phyloP scores from a whole-genome alignment of 148 eudicot species.

The Amaranthus palmeri region DNA sequence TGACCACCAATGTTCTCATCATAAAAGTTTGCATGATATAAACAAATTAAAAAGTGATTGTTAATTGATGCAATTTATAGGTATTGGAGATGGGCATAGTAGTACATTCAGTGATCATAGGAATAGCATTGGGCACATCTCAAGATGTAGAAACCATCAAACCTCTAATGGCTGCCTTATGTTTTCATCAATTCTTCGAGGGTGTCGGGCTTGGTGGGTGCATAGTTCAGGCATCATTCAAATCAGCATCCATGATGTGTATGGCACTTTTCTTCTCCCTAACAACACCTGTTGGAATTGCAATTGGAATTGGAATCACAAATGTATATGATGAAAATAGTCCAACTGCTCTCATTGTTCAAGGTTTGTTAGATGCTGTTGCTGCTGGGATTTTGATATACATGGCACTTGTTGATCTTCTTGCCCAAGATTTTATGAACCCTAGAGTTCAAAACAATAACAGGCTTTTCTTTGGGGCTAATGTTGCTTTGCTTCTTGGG shows the following conservation, averaged over 20 bases:
- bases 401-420: conserved; percentile 45
- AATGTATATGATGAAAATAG: conserved; percentile 29
- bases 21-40: no score
- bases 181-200: no score
- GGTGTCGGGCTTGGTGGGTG: background rate
- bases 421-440: conserved; percentile 44
- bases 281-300: conserved; percentile 39
- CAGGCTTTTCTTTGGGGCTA: conserved; percentile 32
- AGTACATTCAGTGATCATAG: no score
- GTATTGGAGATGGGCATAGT: no score
- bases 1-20: no score
- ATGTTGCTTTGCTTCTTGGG: conserved; percentile 21
- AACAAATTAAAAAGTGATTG: no score
- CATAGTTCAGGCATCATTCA: conserved; percentile 33
- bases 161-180: no score
- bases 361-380: conserved; percentile 29
- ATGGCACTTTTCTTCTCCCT: conserved; percentile 38
- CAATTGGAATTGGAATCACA: conserved; percentile 32
- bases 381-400: conserved; percentile 43
- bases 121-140: no score
- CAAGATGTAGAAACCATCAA: no score
- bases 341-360: conserved; percentile 30
- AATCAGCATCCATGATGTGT: conserved; percentile 13
- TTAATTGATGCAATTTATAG: no score
- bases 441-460: conserved; percentile 24